Evolutionary conservation across 768 basidiomycete genomes (phyloP).

Genomic region (Asterophora parasitica): DNA sequence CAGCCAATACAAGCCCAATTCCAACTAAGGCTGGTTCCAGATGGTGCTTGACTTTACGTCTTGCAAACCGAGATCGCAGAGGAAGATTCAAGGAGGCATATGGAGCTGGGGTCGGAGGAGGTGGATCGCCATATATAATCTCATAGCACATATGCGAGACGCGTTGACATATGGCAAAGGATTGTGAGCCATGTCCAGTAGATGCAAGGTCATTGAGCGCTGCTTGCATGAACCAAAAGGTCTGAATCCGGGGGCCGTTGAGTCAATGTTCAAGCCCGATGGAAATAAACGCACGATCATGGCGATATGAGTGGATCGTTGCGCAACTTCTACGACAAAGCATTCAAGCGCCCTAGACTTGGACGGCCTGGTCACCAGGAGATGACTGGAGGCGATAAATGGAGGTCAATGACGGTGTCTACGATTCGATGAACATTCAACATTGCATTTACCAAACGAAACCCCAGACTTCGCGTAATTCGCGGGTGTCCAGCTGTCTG

Average conservation of each 20-base stretch:
- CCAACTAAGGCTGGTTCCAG: slow-evolving; percentile 78
- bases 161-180: slow-evolving; percentile 89
- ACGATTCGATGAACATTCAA: background rate
- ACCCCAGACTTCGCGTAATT: slow-evolving; percentile 84
- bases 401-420: background rate
- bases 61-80: slow-evolving; percentile 41
- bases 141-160: slow-evolving; percentile 89
- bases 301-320: slow-evolving; percentile 90
- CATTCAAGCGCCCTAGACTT: slow-evolving; percentile 90
- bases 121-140: slow-evolving; percentile 90
- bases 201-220: slow-evolving; percentile 76
- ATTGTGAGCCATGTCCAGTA: slow-evolving; percentile 55
- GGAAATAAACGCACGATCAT: slow-evolving; percentile 70
- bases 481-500: slow-evolving; percentile 57
- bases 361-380: slow-evolving; percentile 89
- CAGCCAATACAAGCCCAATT: slow-evolving; percentile 76
- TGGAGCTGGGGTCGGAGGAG: slow-evolving; percentile 59
- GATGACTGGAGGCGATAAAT: slow-evolving; percentile 55
- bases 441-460: slow-evolving; percentile 68
- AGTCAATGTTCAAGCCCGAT: slow-evolving; percentile 1
- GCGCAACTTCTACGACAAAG: slow-evolving; percentile 85
- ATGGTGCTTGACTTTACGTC: slow-evolving; percentile 68
- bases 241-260: slow-evolving; percentile 42
- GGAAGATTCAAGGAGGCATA: slow-evolving; percentile 59
- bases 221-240: slow-evolving; percentile 99